These are phyloP conservation scores for Lentinula boryana DNA, from an alignment of 768 basidiomycete species.

Conservation along the genomic window DNA sequence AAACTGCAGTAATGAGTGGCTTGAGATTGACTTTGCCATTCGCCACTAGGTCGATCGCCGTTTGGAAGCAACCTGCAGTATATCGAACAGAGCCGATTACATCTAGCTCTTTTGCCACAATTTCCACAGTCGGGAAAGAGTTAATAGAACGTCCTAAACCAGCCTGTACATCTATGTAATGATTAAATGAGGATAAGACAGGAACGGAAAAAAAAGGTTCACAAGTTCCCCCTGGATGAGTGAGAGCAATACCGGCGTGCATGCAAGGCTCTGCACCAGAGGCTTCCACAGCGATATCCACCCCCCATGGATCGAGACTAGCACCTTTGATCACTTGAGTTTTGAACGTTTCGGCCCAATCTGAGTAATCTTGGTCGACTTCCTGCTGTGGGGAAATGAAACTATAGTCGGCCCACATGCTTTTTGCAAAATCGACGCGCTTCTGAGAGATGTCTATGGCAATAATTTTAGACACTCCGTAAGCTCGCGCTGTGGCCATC, in stretches of 20 bases:
- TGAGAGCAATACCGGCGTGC: conserved; percentile 14
- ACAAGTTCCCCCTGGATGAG: conserved; percentile 14
- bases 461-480: conserved; percentile 14
- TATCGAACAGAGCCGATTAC: conserved; percentile 14
- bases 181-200: neutral
- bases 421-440: conserved; percentile 13
- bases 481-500: conserved; percentile 13
- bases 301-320: conserved; percentile 13
- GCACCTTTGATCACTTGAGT: conserved; percentile 5
- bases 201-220: neutral
- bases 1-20: conserved; percentile 12
- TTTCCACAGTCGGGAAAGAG: conserved; percentile 12
- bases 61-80: conserved; percentile 14
- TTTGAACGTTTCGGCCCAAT: conserved; percentile 11
- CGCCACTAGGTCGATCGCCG: conserved; percentile 13
- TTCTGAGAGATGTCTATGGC: conserved; percentile 13
- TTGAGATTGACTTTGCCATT: conserved; percentile 11
- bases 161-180: conserved; percentile 11
- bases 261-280: conserved; percentile 14
- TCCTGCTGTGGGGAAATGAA: conserved; percentile 5
- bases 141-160: conserved; percentile 13
- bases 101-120: conserved; percentile 14
- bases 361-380: conserved; percentile 6
- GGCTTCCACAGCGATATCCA: conserved; percentile 14
- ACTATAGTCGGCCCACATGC: conserved; percentile 11